Conservation (phyloP, 345 rosid genomes). For the Odontarrhena argentea region DNA sequence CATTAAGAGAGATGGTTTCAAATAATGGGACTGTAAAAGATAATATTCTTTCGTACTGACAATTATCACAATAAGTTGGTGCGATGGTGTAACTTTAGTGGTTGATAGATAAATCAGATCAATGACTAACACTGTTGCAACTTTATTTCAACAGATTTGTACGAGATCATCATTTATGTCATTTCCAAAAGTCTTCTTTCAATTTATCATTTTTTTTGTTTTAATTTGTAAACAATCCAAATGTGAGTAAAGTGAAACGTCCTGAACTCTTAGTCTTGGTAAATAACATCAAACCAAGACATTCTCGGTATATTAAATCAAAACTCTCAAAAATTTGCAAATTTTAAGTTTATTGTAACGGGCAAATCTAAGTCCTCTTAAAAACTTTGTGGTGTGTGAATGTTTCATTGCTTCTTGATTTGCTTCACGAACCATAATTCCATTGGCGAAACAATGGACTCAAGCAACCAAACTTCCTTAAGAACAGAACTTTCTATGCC, state of each 20-base stretch:
- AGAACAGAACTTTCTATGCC: slow-evolving; percentile 39
- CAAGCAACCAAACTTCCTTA: slow-evolving; percentile 21
- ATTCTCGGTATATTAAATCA: neutral
- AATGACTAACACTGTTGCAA: slow-evolving; percentile 12
- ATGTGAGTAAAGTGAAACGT: too few relatives aligned
- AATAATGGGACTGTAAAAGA: slow-evolving; percentile 14
- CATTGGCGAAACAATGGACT: slow-evolving; percentile 2
- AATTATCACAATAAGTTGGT: slow-evolving; percentile 29
- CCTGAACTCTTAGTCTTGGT: too few relatives aligned
- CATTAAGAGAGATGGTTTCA: slow-evolving; percentile 30
- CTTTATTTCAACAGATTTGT: slow-evolving; percentile 25
- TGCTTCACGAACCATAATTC: neutral
- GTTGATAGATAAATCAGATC: slow-evolving; percentile 22
- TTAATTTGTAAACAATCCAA: too few relatives aligned
- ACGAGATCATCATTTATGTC: slow-evolving; percentile 29
- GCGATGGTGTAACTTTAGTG: slow-evolving; percentile 30
- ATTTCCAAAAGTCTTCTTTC: neutral
- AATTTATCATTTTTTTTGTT: too few relatives aligned
- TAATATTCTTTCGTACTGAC: slow-evolving; percentile 39
- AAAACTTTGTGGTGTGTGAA: slow-evolving; percentile 5
- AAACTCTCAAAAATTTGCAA: neutral
- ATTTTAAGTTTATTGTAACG: neutral
- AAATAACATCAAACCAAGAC: neutral
- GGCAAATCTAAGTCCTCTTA: neutral
- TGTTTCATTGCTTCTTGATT: neutral